phyloP scores from a whole-genome alignment of 106 monocot species.

The Dioscorea zingiberensis region DNA sequence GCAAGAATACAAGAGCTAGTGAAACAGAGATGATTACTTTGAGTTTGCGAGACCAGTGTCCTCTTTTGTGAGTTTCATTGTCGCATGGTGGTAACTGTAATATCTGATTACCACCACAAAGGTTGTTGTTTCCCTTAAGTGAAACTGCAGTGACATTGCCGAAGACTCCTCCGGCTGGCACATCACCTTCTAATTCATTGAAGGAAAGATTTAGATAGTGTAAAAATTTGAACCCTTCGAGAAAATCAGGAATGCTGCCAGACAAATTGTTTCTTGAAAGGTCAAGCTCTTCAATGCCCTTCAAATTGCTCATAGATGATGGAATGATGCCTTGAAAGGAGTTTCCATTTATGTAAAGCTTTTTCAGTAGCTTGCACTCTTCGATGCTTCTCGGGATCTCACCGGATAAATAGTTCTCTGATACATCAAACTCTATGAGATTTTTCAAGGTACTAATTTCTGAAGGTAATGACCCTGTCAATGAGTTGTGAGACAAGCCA shows the following conservation, averaged over 20 bases:
- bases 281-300: background rate
- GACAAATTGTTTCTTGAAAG: slow-evolving; percentile 4
- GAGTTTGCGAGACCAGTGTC: background rate
- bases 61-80: background rate
- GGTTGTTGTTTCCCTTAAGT: slow-evolving; percentile 2
- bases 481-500: too few relatives aligned
- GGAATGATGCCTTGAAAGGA: too few relatives aligned
- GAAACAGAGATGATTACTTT: background rate
- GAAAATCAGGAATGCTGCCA: slow-evolving; percentile 9
- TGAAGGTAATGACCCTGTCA: too few relatives aligned
- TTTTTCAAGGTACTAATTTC: too few relatives aligned
- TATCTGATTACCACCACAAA: slow-evolving; percentile 13
- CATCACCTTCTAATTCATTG: slow-evolving; percentile 17
- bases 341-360: too few relatives aligned
- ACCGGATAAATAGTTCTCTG: too few relatives aligned
- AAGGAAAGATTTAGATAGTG: slow-evolving; percentile 18
- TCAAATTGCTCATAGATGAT: background rate
- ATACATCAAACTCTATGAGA: too few relatives aligned
- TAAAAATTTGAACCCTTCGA: background rate
- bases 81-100: slow-evolving; percentile 2
- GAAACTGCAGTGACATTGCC: slow-evolving; percentile 12
- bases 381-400: too few relatives aligned
- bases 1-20: background rate
- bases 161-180: slow-evolving; percentile 15
- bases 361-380: too few relatives aligned